Conservation (phyloP, 306 rosid genomes). For the Cicer pinnatifidum region DNA sequence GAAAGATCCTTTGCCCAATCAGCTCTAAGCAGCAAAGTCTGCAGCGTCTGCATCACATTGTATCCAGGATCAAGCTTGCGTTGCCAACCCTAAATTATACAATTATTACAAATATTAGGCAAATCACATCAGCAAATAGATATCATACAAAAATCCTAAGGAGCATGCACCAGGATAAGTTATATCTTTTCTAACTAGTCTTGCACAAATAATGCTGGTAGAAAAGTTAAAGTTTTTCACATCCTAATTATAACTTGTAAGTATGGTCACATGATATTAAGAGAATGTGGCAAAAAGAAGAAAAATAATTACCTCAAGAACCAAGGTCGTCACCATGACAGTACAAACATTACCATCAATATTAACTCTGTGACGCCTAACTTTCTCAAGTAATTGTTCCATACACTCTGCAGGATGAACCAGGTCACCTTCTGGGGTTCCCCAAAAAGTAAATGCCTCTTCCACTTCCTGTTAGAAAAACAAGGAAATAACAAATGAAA, state of each 20-base stretch:
- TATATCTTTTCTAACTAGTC: no score
- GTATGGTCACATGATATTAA: conserved; percentile 14
- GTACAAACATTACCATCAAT: conserved; percentile 98
- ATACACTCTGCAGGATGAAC: conserved; percentile 98
- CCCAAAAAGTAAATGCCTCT: conserved; percentile 81
- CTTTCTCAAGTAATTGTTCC: conserved; percentile 98
- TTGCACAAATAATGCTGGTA: neutral
- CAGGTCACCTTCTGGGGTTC: conserved; percentile 91
- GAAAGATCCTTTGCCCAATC: conserved; percentile 97
- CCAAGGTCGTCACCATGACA: conserved; percentile 94
- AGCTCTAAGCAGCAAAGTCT: conserved; percentile 85
- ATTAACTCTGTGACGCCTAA: conserved; percentile 89
- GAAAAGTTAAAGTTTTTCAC: neutral
- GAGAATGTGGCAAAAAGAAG: conserved; percentile 21
- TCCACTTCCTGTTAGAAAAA: conserved; percentile 79
- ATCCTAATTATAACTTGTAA: neutral
- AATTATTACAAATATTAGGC: conserved; percentile 35
- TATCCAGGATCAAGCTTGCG: conserved; percentile 90
- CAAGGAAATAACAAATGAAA: conserved; percentile 14
- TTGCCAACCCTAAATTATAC: conserved; percentile 88
- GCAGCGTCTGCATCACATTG: conserved; percentile 90
- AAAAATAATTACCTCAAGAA: conserved; percentile 73
- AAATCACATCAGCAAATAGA: conserved; percentile 30
- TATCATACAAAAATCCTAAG: neutral
- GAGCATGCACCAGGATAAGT: neutral